These are phyloP conservation scores for Neofusicoccum sp. DNA, from an alignment of 2,329 filamentous ascomycete genomes.

Conservation along the genomic window DNA sequence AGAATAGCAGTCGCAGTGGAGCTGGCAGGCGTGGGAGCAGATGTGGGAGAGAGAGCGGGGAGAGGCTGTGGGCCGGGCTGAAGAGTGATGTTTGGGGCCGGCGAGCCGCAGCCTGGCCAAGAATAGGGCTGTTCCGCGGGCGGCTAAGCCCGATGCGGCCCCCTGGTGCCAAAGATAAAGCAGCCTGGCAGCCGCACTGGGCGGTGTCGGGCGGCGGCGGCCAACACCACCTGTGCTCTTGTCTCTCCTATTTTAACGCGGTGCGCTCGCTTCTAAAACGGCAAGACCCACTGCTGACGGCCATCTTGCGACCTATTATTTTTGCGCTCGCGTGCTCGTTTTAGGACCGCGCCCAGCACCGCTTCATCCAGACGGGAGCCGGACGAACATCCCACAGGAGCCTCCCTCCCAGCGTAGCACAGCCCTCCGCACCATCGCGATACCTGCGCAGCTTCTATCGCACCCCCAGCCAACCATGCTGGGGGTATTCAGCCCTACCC, in stretches of 20 bases:
- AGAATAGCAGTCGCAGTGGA: slow-evolving; percentile 9
- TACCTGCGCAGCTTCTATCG: background rate
- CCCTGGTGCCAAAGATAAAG: slow-evolving; percentile 3
- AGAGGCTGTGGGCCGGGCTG: slow-evolving; percentile 6
- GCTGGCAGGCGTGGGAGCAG: background rate
- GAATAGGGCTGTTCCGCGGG: background rate
- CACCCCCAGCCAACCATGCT: background rate
- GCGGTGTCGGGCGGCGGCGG: background rate
- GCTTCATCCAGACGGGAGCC: background rate
- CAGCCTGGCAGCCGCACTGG: background rate
- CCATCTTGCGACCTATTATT: background rate
- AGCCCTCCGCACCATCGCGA: background rate
- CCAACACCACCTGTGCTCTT: slow-evolving; percentile 9
- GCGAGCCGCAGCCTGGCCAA: slow-evolving; percentile 2
- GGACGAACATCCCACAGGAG: background rate
- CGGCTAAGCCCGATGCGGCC: background rate
- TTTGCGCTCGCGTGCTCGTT: background rate
- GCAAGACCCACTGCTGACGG: background rate
- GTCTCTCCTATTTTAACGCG: slow-evolving; percentile 6
- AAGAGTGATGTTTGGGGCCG: background rate
- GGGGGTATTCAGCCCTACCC: background rate
- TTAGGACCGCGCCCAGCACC: background rate
- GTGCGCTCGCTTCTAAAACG: background rate
- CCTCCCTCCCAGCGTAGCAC: background rate
- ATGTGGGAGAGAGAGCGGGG: background rate